Conservation (phyloP, 2,329 filamentous ascomycete species). For the Dactylonectria macrodidyma region DNA sequence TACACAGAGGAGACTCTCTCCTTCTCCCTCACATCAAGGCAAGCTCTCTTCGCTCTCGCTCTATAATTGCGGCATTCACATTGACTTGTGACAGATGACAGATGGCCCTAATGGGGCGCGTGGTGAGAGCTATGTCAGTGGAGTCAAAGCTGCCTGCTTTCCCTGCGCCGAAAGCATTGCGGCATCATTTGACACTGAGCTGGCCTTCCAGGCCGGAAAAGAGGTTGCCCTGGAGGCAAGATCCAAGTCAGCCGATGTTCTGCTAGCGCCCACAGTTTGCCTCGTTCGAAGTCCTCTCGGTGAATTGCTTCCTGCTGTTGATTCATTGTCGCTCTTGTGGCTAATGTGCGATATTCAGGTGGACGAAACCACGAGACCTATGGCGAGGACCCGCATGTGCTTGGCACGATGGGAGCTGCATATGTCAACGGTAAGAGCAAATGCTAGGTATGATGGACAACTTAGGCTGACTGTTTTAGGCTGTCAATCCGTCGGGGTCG, state of each 20-base stretch:
- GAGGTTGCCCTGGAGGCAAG: constrained; percentile 66
- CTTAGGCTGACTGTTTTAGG: background rate
- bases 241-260: constrained; percentile 77
- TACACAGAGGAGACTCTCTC: constrained; percentile 6
- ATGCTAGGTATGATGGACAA: background rate
- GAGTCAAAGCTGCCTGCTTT: constrained; percentile 45
- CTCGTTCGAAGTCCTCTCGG: constrained; percentile 59
- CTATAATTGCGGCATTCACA: background rate
- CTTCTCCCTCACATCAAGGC: constrained; percentile 29
- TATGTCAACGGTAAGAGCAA: constrained; percentile 53
- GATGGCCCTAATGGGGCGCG: constrained; percentile 50
- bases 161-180: constrained; percentile 58
- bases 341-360: constrained; percentile 29
- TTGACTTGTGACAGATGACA: background rate
- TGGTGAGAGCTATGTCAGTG: constrained; percentile 41
- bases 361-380: constrained; percentile 62
- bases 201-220: constrained; percentile 69
- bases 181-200: constrained; percentile 72
- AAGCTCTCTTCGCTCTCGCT: background rate
- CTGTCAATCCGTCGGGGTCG: constrained; percentile 55
- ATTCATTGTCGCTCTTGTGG: background rate
- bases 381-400: constrained; percentile 59
- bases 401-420: constrained; percentile 57
- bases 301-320: background rate
- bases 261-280: constrained; percentile 74